phyloP scores from a whole-genome alignment of 768 basidiomycete genomes.

The Russula dissimulans region DNA sequence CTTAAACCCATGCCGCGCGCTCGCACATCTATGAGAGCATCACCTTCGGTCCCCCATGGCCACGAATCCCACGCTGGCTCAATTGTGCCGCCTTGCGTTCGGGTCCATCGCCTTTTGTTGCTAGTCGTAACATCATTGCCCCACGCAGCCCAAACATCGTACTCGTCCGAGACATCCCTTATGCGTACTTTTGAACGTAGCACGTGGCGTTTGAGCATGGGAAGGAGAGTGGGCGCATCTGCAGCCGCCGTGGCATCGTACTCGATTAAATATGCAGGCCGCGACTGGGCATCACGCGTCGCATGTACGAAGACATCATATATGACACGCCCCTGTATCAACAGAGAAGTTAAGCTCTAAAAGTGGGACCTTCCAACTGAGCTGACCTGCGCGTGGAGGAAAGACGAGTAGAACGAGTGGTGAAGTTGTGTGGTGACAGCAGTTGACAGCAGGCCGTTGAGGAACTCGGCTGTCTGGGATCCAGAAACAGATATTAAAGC shows the following conservation, averaged over 20 bases:
- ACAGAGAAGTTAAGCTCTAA: conserved; percentile 13
- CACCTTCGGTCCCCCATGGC: conserved; percentile 55
- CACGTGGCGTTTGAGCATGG: conserved; percentile 75
- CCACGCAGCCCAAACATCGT: conserved; percentile 80
- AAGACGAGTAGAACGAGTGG: conserved; percentile 57
- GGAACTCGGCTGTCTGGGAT: conserved; percentile 69
- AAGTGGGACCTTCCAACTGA: conserved; percentile 3
- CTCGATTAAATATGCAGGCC: conserved; percentile 57
- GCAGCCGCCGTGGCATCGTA: conserved; percentile 43
- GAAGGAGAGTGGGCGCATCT: conserved; percentile 49
- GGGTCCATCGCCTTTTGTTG: conserved; percentile 40
- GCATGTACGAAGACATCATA: conserved; percentile 86
- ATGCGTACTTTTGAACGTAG: conserved; percentile 86
- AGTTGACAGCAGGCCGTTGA: conserved; percentile 66
- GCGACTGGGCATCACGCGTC: conserved; percentile 33
- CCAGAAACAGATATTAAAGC: conserved; percentile 70
- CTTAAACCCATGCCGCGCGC: conserved; percentile 74
- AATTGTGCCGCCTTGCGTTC: conserved; percentile 62
- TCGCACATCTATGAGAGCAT: conserved; percentile 50
- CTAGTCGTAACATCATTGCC: conserved; percentile 35
- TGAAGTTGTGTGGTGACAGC: conserved; percentile 35
- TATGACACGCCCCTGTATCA: conserved; percentile 70
- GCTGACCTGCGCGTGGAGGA: conserved; percentile 72
- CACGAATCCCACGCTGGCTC: conserved; percentile 66
- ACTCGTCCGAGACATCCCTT: conserved; percentile 66